These are phyloP conservation scores for Apiospora marii DNA, from an alignment of 2,329 filamentous ascomycete species.

Conservation along the genomic window DNA sequence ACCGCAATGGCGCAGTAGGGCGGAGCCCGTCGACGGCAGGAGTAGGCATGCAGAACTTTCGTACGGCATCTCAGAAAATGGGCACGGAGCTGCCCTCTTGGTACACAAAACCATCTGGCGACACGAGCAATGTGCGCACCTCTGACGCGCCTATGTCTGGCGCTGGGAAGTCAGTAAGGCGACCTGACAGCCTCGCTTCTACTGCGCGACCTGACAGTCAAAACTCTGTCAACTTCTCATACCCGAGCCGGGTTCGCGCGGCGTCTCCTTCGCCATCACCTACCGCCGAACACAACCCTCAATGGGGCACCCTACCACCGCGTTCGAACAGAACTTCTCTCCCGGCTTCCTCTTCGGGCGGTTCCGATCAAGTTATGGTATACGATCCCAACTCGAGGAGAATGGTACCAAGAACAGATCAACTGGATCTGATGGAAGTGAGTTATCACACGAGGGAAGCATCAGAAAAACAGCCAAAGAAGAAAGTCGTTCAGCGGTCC, in stretches of 20 bases:
- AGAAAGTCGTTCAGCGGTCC: constrained; percentile 48
- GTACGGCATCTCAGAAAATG: constrained; percentile 61
- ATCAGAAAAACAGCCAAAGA: constrained; percentile 49
- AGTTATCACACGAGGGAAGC: constrained; percentile 52
- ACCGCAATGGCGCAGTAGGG: constrained; percentile 37
- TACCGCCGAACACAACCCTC: constrained; percentile 32
- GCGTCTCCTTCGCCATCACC: constrained; percentile 50
- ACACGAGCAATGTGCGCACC: constrained; percentile 53
- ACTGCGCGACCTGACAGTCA: constrained; percentile 54
- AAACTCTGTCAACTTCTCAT: constrained; percentile 66
- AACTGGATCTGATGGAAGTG: constrained; percentile 45
- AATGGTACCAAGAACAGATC: constrained; percentile 60
- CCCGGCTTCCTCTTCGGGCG: constrained; percentile 31
- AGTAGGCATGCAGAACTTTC: constrained; percentile 57
- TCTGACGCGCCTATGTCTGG: constrained; percentile 52
- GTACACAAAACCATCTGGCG: constrained; percentile 56
- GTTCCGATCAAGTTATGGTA: constrained; percentile 50
- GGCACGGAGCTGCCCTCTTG: constrained; percentile 54
- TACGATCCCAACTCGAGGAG: constrained; percentile 72
- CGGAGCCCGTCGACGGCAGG: constrained; percentile 36
- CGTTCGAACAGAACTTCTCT: constrained; percentile 29
- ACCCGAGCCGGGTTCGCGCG: constrained; percentile 55
- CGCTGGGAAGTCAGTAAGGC: constrained; percentile 35
- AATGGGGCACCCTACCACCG: constrained; percentile 33
- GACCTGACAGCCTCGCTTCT: constrained; percentile 36